These are phyloP conservation scores for Mesostigma viride DNA, from an alignment of 139 green algal species.

Conservation along the genomic window DNA sequence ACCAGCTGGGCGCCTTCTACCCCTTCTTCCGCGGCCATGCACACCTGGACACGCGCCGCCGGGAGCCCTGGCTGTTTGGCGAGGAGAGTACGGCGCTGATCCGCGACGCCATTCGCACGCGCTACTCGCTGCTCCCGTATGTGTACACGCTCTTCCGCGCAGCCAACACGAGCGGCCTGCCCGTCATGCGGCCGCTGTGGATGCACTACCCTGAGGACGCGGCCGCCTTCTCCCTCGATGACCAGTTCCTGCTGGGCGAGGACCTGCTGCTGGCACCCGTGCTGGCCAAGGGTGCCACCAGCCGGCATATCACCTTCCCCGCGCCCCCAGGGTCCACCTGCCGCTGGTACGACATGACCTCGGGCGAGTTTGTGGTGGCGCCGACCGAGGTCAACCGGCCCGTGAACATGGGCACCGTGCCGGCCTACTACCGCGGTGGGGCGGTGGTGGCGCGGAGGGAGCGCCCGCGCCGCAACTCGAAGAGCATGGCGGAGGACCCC, in stretches of 20 bases:
- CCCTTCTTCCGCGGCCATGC: slow-evolving; percentile 96
- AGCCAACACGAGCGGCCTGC: slow-evolving; percentile 55
- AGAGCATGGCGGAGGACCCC: slow-evolving; percentile 57
- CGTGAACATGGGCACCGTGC: slow-evolving; percentile 67
- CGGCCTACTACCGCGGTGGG: slow-evolving; percentile 65
- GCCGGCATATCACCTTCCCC: neutral
- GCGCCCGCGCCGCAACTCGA: slow-evolving; percentile 55
- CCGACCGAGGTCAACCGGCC: neutral
- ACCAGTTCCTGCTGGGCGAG: slow-evolving; percentile 80
- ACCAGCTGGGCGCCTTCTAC: slow-evolving; percentile 88
- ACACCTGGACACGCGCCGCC: slow-evolving; percentile 86
- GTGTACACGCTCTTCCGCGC: slow-evolving; percentile 91
- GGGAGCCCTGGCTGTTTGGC: slow-evolving; percentile 96
- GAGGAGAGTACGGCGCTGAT: slow-evolving; percentile 66
- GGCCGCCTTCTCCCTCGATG: slow-evolving; percentile 39
- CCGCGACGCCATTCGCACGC: slow-evolving; percentile 62
- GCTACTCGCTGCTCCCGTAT: slow-evolving; percentile 91
- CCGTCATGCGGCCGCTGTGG: slow-evolving; percentile 83
- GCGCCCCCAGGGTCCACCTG: neutral
- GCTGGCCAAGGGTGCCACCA: slow-evolving; percentile 12
- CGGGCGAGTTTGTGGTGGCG: neutral
- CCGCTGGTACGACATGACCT: neutral
- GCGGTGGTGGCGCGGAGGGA: slow-evolving; percentile 69
- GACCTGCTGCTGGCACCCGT: slow-evolving; percentile 59
- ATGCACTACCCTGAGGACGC: slow-evolving; percentile 79